These are phyloP conservation scores for Cercospora janseana DNA, from an alignment of 2,329 filamentous ascomycete species.

Conservation along the genomic window DNA sequence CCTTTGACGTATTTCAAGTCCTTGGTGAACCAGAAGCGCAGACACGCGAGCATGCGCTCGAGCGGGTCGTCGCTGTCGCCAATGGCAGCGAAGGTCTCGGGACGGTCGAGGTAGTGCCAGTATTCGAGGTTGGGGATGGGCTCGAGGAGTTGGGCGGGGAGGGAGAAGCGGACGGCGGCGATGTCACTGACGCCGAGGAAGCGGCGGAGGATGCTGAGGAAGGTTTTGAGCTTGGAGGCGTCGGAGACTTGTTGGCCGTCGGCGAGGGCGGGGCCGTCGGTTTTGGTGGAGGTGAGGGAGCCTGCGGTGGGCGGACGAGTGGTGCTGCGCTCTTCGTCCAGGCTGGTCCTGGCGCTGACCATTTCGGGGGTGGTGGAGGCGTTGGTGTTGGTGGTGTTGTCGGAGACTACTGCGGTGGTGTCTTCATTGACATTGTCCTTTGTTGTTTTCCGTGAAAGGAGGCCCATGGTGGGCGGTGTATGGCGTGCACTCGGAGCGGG, in stretches of 20 bases:
- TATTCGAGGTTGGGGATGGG: conserved; percentile 97
- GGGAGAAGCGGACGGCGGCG: conserved; percentile 89
- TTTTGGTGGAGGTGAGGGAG: neutral
- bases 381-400: conserved; percentile 4
- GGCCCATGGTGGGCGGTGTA: conserved; percentile 9
- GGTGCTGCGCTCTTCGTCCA: conserved; percentile 10
- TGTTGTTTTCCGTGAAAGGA: conserved; percentile 8
- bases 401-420: conserved; percentile 2
- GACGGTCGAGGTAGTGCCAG: conserved; percentile 96
- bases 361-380: conserved; percentile 13
- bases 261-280: conserved; percentile 12
- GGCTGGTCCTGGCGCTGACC: conserved; percentile 9
- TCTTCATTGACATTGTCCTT: conserved; percentile 8
- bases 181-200: conserved; percentile 97
- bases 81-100: conserved; percentile 80
- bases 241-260: conserved; percentile 63
- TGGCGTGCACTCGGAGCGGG: neutral
- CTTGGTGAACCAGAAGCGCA: conserved; percentile 98
- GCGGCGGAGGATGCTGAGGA: conserved; percentile 82
- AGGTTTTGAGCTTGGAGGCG: conserved; percentile 82
- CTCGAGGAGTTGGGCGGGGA: conserved; percentile 92
- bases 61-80: conserved; percentile 88
- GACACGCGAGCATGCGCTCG: conserved; percentile 89
- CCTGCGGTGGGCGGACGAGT: conserved; percentile 2
- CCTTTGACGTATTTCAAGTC: conserved; percentile 98